Evolutionary conservation across 2,329 filamentous ascomycete genomes (phyloP).

Genomic region (Cordyceps fumosorosea): DNA sequence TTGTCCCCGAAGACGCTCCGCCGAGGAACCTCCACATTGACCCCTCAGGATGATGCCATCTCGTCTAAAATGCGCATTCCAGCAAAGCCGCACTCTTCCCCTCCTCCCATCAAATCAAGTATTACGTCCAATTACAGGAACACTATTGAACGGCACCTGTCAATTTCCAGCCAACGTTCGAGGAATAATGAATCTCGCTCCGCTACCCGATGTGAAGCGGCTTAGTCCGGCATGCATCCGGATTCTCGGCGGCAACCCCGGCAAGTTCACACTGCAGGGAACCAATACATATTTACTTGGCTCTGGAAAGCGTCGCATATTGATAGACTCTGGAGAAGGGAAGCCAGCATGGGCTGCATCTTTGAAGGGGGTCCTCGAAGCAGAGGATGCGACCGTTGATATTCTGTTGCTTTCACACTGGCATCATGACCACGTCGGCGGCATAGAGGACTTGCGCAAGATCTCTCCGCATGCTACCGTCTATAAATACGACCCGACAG

Average conservation of each 20-base stretch:
- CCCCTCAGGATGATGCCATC: background rate
- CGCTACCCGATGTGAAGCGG: slow-evolving; percentile 67
- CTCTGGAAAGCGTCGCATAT: slow-evolving; percentile 61
- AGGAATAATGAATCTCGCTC: slow-evolving; percentile 38
- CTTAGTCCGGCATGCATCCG: slow-evolving; percentile 73
- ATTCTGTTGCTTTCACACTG: slow-evolving; percentile 79
- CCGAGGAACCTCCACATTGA: background rate
- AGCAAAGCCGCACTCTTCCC: background rate
- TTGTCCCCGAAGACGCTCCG: background rate
- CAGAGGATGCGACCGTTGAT: slow-evolving; percentile 64
- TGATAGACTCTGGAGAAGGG: slow-evolving; percentile 89
- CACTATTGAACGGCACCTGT: background rate
- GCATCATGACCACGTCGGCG: slow-evolving; percentile 81
- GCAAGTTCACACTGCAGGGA: slow-evolving; percentile 69
- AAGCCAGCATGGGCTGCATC: slow-evolving; percentile 63
- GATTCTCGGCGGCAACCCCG: slow-evolving; percentile 84
- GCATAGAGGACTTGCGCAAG: slow-evolving; percentile 61
- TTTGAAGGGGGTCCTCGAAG: slow-evolving; percentile 56
- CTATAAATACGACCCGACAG: slow-evolving; percentile 57
- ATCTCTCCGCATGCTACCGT: slow-evolving; percentile 57
- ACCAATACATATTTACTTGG: slow-evolving; percentile 96
- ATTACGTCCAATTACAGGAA: background rate
- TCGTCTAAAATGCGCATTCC: background rate
- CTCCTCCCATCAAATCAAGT: background rate
- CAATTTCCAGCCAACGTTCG: background rate